Evolutionary conservation across 2,329 filamentous ascomycete species (phyloP).

Genomic region (Epichloe scottii): DNA sequence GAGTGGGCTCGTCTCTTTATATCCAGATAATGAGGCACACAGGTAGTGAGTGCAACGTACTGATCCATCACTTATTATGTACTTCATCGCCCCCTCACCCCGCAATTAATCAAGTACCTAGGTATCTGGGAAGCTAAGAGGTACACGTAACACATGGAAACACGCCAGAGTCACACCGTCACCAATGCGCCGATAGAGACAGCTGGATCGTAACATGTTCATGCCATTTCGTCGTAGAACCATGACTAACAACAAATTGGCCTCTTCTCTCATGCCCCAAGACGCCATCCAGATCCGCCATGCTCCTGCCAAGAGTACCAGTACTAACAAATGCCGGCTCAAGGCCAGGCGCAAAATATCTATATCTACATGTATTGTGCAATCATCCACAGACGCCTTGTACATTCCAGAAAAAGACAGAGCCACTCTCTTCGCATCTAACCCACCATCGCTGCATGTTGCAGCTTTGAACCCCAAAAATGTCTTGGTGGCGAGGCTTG

Average conservation of each 20-base stretch:
- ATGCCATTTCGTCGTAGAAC: constrained; percentile 18
- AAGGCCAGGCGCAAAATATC: constrained; percentile 3
- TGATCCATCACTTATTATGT: too few relatives aligned
- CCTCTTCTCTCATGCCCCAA: constrained; percentile 10
- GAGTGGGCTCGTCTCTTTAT: neutral
- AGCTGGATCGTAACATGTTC: constrained; percentile 14
- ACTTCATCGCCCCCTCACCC: too few relatives aligned
- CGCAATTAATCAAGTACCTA: too few relatives aligned
- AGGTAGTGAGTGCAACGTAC: too few relatives aligned
- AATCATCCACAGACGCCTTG: constrained; percentile 4
- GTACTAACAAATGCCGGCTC: constrained; percentile 2
- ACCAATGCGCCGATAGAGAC: neutral
- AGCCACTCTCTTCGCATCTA: neutral
- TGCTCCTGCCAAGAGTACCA: constrained; percentile 10
- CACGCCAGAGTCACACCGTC: neutral
- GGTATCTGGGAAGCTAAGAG: too few relatives aligned
- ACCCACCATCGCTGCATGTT: neutral
- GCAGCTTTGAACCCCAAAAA: neutral
- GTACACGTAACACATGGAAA: neutral
- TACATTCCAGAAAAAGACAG: constrained; percentile 8
- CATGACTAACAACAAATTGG: constrained; percentile 17
- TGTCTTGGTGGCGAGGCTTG: neutral
- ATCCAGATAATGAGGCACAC: neutral
- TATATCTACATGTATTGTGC: constrained; percentile 13
- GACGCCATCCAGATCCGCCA: constrained; percentile 12